phyloP scores from a whole-genome alignment of 495 filamentous ascomycete species.

The Tricharina praecox region DNA sequence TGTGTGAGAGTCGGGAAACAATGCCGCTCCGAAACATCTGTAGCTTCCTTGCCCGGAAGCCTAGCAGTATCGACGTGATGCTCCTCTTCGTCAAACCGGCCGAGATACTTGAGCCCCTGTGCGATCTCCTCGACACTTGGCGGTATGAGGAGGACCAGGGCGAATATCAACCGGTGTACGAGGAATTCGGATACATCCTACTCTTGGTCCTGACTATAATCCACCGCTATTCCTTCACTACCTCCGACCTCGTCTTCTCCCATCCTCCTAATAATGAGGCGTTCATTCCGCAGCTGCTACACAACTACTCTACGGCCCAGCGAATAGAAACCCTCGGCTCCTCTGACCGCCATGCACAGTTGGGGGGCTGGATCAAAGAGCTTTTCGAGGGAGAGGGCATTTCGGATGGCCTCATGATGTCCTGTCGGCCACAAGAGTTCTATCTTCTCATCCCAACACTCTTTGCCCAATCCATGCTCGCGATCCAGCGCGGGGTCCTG shows the following conservation, averaged over 20 bases:
- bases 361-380: constrained; percentile 71
- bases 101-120: constrained; percentile 65
- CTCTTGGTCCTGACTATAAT: constrained; percentile 67
- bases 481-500: constrained; percentile 50
- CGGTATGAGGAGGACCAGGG: constrained; percentile 81
- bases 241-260: constrained; percentile 47
- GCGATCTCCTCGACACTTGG: constrained; percentile 74
- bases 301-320: constrained; percentile 42
- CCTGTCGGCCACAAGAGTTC: constrained; percentile 84
- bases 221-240: constrained; percentile 61
- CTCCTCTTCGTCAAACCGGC: constrained; percentile 66
- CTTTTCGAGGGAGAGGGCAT: constrained; percentile 74
- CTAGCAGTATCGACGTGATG: constrained; percentile 65
- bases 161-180: constrained; percentile 91
- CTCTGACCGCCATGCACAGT: constrained; percentile 56
- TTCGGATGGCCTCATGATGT: constrained; percentile 74
- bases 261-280: constrained; percentile 38
- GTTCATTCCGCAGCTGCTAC: constrained; percentile 64
- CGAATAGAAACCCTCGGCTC: constrained; percentile 44
- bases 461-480: constrained; percentile 68
- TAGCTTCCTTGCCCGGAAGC: constrained; percentile 59
- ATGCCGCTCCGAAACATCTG: constrained; percentile 79
- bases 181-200: constrained; percentile 83
- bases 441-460: constrained; percentile 80
- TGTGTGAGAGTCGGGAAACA: constrained; percentile 73